These are phyloP conservation scores for Penicillium italicum DNA, from an alignment of 2,329 filamentous ascomycete species.

Conservation along the genomic window DNA sequence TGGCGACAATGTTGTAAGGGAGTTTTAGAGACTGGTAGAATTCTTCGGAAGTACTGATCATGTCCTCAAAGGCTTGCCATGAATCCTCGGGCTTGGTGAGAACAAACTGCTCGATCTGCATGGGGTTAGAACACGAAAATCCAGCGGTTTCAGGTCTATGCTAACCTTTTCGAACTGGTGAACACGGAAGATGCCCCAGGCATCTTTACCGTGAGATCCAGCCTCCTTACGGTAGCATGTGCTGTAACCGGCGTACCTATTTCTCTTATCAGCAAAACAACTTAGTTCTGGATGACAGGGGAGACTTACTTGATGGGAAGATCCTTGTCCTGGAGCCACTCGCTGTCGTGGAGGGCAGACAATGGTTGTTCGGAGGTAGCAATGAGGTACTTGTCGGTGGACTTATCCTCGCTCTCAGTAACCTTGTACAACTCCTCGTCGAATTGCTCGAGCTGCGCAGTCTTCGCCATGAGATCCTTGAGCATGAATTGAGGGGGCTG, in stretches of 20 bases:
- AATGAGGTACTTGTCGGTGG: slow-evolving; percentile 79
- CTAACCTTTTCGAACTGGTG: slow-evolving; percentile 92
- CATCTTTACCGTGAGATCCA: slow-evolving; percentile 84
- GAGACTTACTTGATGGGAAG: slow-evolving; percentile 73
- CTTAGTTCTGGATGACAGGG: neutral
- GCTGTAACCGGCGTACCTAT: slow-evolving; percentile 75
- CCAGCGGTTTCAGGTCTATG: neutral
- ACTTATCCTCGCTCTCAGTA: slow-evolving; percentile 72
- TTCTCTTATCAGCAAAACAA: slow-evolving; percentile 9
- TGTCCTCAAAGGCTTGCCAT: slow-evolving; percentile 89
- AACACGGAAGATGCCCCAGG: slow-evolving; percentile 96
- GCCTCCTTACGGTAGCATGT: slow-evolving; percentile 97
- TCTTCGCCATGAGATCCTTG: slow-evolving; percentile 95
- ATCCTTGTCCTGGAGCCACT: slow-evolving; percentile 83
- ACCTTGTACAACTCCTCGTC: slow-evolving; percentile 99
- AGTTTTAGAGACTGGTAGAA: slow-evolving; percentile 89
- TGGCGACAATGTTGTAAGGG: slow-evolving; percentile 87
- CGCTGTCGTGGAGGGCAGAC: slow-evolving; percentile 85
- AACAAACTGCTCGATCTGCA: slow-evolving; percentile 70
- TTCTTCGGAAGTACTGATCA: slow-evolving; percentile 87
- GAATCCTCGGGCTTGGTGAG: slow-evolving; percentile 82
- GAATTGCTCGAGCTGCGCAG: slow-evolving; percentile 93
- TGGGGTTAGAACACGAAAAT: neutral
- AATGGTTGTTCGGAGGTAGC: slow-evolving; percentile 94
- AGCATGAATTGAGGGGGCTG: slow-evolving; percentile 94